Base-by-base conservation (phyloP, 2,329 filamentous ascomycete genomes). In the Monosporascus sp. region DNA sequence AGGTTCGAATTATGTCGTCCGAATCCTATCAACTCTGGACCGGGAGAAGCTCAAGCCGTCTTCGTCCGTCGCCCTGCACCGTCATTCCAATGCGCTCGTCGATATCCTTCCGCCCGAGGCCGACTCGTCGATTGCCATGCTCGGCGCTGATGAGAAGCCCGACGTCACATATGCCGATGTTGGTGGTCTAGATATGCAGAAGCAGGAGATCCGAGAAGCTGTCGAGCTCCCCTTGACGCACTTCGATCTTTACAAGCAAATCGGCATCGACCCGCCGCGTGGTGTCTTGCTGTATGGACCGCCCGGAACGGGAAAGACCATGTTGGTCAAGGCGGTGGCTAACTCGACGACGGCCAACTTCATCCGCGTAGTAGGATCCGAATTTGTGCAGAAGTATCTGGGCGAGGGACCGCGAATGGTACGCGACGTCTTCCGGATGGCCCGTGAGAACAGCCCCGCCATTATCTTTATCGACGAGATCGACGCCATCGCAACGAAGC, bases 391-490 rank as follows among this genome's bases (percentile, higher is more conserved):
- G 71, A 99, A 99, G 76, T 99, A 99, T 67, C 82, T 99, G 2
- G 94, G 94, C 71, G 94, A 99, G 72, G 94, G 94, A 50, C 94
- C 94, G 51, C 90, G 94, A 62, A 99, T 99, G 94, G 94, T 99
- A 51, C 90, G 94, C 67, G 94, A 99, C 71, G 94, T 99, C 41
- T 99, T 99, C 83, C 84, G 94, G 58, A 99, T 99, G 94, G 94
- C 94, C 38, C 87, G 94, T 58, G 94, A 99, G 78, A 99, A 99
- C 78, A 93, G 91, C 1, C 94, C 94, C 0, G 89, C 92, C 55
- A 99, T 99, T 72, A 99, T 99, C 75, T 99, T 99, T 81, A 99
- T 99, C 70, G 94, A 99, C 70, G 94, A 99, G 73, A 97, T 99
- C 64, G 94, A 99, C 69, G 94, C 94, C 59, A 97, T 99, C 66